Evolutionary conservation across 208 protist genomes (phyloP), one percentile per base, ranked within the genome.

Genomic region (Strigomonas oncopelti): DNA sequence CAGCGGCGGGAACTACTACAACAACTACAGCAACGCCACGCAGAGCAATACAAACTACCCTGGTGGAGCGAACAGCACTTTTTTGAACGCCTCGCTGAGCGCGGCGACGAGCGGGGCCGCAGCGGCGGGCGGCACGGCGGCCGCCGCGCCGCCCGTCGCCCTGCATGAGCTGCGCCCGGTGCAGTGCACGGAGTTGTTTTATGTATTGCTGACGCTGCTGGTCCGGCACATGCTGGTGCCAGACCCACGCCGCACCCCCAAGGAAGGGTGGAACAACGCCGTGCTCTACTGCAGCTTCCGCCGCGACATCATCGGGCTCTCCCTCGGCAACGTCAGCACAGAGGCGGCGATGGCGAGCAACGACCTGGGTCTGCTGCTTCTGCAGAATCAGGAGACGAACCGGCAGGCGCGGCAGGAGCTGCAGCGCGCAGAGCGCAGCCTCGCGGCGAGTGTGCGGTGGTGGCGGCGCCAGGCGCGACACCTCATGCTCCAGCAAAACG

Each of bases 121-220:
- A 5, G 24, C 25, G 53, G 48, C 31, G 32, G 32, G 24, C 51
- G 22, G 20, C 57, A 34, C 28, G 38, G 27, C 20, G 38, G 46
- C 70, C 16, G 29, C 58, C 18, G 32, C 31, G 4, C 34, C 60
- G 18, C 52, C 67, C 27, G 52, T n/a, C 1, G 13, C 63, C 7
- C 59, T 58, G 20, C 42, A 59, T 57, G 56, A 71, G 22, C 48
- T 85, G 1, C 75, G 72, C 29, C 72, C 76, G 13, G 65, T 85
- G 9, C 76, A 85, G 69, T 80, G 73, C 32, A 76, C 74, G 3
- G 69, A 80, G 52, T 62, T 85, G 38, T 82, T 82, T 67, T 74
- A 66, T 24, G 63, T 71, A 8, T 57, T 78, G 34, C 71, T 80
- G 16, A 78, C 65, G 29, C 64, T 81, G 52, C 65, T 82, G n/a